Conservation (phyloP, 2,329 filamentous ascomycete species). For the Beauveria sp. region DNA sequence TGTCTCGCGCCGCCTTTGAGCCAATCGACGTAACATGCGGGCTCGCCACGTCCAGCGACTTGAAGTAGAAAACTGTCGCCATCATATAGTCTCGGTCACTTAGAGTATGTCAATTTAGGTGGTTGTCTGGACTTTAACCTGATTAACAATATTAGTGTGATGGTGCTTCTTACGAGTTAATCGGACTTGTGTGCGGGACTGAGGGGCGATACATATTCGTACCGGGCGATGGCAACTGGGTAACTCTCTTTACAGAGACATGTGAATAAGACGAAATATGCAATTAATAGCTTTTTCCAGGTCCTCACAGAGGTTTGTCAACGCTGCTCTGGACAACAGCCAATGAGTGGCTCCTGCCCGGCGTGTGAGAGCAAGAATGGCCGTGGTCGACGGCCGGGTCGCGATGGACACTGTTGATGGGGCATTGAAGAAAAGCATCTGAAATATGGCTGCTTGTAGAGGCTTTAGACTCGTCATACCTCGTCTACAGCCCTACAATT, state of each 20-base stretch:
- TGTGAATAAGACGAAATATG: background rate
- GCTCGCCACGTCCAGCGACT: background rate
- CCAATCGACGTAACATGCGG: constrained; percentile 3
- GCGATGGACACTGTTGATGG: background rate
- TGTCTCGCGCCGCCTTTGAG: background rate
- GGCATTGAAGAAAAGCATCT: too few relatives aligned
- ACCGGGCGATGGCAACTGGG: background rate
- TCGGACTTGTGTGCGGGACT: background rate
- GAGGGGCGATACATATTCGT: background rate
- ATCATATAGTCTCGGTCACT: background rate
- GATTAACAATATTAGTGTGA: background rate
- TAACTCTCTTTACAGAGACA: background rate
- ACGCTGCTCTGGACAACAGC: background rate
- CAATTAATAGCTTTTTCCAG: background rate
- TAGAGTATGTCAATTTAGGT: background rate
- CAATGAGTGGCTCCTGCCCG: background rate
- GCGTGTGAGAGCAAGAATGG: constrained; percentile 10
- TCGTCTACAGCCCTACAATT: background rate
- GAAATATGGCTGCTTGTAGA: background rate
- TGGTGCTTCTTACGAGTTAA: background rate
- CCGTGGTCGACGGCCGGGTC: background rate
- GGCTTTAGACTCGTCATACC: background rate
- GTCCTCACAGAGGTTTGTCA: background rate
- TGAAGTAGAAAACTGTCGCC: background rate
- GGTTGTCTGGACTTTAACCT: background rate